Base-by-base conservation (phyloP, 345 rosid genomes). In the Fremontodendron californicum region DNA sequence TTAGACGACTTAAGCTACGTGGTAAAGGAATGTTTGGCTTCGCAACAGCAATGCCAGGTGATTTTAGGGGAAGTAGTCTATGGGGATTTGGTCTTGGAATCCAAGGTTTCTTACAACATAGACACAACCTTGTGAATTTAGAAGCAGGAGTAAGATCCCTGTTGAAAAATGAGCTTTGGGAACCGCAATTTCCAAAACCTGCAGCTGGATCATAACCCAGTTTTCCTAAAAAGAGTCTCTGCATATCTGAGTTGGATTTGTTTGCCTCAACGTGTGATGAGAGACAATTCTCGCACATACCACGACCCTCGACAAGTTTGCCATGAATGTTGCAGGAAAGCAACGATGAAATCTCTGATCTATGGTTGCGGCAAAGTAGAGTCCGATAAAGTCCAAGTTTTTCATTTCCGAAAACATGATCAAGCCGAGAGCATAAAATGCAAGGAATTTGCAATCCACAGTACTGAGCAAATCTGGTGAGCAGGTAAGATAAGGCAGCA, bases 361-460 rank as follows among this genome's bases (percentile, higher is more conserved):
- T 90, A 72, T 93, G 96, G 80, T 67, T 73, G 55, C 85, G 65
- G 79, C 97, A 93, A 75, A 93, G 78, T 51, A 90, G 77, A 45
- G 87, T 79, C 75, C 88, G 71, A 81, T 86, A 89, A 23, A 77
- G 79, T 5, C 82, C 85, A 75, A 86, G 87, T 31, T 79, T 85
- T 73, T 58, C 84, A 18, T 75, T 73, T 31, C 89, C 90, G 23
- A 87, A 75, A 10, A 84, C 76, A 63, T 85, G 94, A 76, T 91
- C 94, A 69, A 91, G 89, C 79, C 90, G 84, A 35, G 96, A 87
- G 76, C 96, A 93, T 42, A 93, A 82, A 75, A 91, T 84, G 85
- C 96, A 93, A 65, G 96, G 96, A 31, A 84, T 72, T 78, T 87
- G 91, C 84, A 93, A 77, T 54, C 86, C 79, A 57, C 88, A 91